Percentiles rank a stretch among this genome's conserved stretches.
Evolutionary conservation across 2,329 filamentous ascomycete genomes (phyloP).

Genomic region (Exophiala aquamarina): DNA sequence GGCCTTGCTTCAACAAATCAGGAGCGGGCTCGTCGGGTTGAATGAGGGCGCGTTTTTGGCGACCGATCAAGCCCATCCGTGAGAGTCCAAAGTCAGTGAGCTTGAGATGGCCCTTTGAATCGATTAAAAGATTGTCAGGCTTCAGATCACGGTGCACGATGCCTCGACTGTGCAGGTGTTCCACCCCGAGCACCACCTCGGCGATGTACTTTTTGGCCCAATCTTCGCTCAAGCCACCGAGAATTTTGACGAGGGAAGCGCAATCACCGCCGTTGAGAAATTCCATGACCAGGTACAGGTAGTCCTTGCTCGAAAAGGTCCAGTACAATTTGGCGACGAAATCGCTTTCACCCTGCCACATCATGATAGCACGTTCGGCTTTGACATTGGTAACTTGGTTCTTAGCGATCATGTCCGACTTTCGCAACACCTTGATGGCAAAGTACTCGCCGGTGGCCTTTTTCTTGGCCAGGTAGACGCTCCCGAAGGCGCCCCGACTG

Average conservation of each 20-base stretch:
- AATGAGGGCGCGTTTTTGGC: constrained; percentile 89
- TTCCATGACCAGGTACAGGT: constrained; percentile 98
- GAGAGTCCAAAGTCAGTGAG: constrained; percentile 97
- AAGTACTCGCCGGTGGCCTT: constrained; percentile 98
- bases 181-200: constrained; percentile 93
- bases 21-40: constrained; percentile 78
- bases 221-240: constrained; percentile 89
- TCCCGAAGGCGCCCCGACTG: constrained; percentile 97
- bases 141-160: constrained; percentile 98
- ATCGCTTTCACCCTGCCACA: constrained; percentile 99
- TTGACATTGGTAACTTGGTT: constrained; percentile 99
- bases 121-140: constrained; percentile 94
- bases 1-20: constrained; percentile 87
- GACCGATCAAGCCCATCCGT: constrained; percentile 92
- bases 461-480: constrained; percentile 97
- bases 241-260: constrained; percentile 90
- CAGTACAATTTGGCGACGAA: constrained; percentile 99
- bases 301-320: constrained; percentile 99
- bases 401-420: constrained; percentile 99
- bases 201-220: constrained; percentile 98
- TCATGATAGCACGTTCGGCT: constrained; percentile 98
- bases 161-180: constrained; percentile 88
- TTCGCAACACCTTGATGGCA: constrained; percentile 97
- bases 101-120: constrained; percentile 94
- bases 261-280: constrained; percentile 98